Evolutionary conservation across 2,329 filamentous ascomycete species (phyloP).

Genomic region (Beauveria australis): DNA sequence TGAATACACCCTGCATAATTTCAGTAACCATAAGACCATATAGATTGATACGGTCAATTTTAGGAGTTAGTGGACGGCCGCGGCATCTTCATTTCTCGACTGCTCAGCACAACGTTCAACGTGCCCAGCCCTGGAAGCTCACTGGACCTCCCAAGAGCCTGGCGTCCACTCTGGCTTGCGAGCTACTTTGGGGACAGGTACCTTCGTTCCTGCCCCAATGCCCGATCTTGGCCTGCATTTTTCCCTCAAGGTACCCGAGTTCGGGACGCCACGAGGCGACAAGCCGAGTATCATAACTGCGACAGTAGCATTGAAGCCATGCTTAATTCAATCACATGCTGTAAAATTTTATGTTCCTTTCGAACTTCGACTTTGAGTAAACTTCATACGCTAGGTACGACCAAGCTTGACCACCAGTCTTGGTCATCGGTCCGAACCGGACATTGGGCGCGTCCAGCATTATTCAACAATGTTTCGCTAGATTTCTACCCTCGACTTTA

Average conservation of each 20-base stretch:
- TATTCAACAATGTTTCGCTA: background rate
- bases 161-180: background rate
- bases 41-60: no score
- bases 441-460: no score
- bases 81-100: no score
- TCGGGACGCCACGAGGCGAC: background rate
- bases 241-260: constrained; percentile 3
- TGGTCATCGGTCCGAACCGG: no score
- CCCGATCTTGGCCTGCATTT: background rate
- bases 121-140: background rate
- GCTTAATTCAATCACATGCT: background rate
- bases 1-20: no score
- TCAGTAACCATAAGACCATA: no score
- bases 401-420: no score
- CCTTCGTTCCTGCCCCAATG: background rate
- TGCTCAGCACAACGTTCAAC: background rate
- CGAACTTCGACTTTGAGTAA: no score
- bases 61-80: no score
- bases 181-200: background rate
- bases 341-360: no score
- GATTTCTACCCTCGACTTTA: background rate
- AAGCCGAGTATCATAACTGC: background rate
- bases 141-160: background rate
- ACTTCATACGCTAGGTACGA: no score
- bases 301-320: background rate